Evolutionary conservation across 805 yeast species (phyloP).

Genomic region (Suhomyces sp.): DNA sequence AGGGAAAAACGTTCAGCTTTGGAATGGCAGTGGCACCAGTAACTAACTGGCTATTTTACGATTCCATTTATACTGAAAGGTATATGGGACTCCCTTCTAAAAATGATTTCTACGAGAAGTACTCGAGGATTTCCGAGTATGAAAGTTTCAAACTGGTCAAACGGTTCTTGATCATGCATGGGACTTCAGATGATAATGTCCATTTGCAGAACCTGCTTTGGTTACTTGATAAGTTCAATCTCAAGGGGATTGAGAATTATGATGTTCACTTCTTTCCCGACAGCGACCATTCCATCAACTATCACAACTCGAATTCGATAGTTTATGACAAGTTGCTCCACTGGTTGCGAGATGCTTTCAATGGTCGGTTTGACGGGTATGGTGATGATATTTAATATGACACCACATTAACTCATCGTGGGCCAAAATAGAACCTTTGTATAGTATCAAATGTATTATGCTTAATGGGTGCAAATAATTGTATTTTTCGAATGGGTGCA

Average conservation of each 20-base stretch:
- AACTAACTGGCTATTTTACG: conserved; percentile 89
- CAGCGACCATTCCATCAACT: conserved; percentile 79
- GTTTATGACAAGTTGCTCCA: conserved; percentile 67
- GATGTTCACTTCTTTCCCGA: conserved; percentile 92
- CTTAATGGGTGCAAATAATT: no score
- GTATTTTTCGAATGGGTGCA: no score
- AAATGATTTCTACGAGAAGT: conserved; percentile 61
- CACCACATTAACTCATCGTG: no score
- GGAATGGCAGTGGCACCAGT: conserved; percentile 98
- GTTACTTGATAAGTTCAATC: conserved; percentile 71
- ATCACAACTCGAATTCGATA: conserved; percentile 75
- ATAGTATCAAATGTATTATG: no score
- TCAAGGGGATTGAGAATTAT: conserved; percentile 61
- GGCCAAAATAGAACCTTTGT: no score
- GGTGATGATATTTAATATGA: no score
- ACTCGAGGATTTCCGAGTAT: conserved; percentile 55
- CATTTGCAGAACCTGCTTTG: conserved; percentile 88
- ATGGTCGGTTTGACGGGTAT: conserved; percentile 41
- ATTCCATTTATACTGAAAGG: conserved; percentile 91
- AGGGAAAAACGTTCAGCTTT: conserved; percentile 67
- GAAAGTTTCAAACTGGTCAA: conserved; percentile 51
- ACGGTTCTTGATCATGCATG: conserved; percentile 88
- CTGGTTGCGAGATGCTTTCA: conserved; percentile 69
- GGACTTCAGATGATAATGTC: conserved; percentile 96
- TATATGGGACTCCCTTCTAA: conserved; percentile 83